These are phyloP conservation scores for Malassezia equina DNA, from an alignment of 1,284 basidiomycete species.

Conservation along the genomic window DNA sequence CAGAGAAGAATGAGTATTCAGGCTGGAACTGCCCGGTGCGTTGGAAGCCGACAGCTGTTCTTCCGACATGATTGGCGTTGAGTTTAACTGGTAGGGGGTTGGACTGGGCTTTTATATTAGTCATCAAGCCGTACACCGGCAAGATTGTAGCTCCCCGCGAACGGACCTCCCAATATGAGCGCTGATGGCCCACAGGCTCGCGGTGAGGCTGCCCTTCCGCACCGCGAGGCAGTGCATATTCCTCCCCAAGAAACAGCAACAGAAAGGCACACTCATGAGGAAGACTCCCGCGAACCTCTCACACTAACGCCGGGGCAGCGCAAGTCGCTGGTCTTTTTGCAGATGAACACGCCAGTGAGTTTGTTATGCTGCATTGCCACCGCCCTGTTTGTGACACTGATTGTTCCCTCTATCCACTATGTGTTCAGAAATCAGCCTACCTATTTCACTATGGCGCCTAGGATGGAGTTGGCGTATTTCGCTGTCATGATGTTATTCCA, in stretches of 20 bases:
- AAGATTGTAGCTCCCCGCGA: neutral
- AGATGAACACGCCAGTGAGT: constrained; percentile 17
- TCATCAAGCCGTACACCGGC: neutral
- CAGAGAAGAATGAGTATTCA: neutral
- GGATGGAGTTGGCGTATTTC: constrained; percentile 10
- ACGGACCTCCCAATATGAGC: neutral
- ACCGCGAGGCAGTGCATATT: neutral
- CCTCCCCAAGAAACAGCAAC: neutral
- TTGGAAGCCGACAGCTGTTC: neutral
- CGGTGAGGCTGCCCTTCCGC: neutral
- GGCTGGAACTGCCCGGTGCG: neutral
- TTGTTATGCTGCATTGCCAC: constrained; percentile 10
- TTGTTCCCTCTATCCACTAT: constrained; percentile 11
- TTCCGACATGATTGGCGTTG: neutral
- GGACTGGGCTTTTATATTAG: neutral
- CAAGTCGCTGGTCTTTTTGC: constrained; percentile 11
- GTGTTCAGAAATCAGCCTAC: constrained; percentile 13
- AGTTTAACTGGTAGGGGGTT: neutral
- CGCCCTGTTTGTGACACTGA: constrained; percentile 5
- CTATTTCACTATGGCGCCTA: constrained; percentile 12
- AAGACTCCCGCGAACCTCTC: neutral
- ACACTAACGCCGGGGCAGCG: constrained; percentile 5
- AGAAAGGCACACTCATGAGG: neutral
- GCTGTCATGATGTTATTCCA: constrained; percentile 10
- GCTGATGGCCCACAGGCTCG: neutral